Base-by-base conservation (phyloP, 1,139 yeast genomes). In the Hansenula anomala region DNA sequence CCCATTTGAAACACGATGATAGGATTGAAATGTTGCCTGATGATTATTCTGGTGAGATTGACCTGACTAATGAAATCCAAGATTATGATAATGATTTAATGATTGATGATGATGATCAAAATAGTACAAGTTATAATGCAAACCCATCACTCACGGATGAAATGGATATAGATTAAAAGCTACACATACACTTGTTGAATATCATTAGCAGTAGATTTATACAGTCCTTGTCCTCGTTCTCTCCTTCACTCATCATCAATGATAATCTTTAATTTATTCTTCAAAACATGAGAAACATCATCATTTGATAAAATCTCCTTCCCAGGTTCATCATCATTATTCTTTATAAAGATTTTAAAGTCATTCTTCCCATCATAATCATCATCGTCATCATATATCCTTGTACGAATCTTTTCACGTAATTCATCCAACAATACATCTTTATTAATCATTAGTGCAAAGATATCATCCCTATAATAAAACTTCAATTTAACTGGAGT, bases 381-480 rank as follows among this genome's bases (percentile, higher is more conserved):
- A 11, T 27, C 36, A 11, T 39, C 46, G 28, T 56, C 70, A 34
- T 54, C 55, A 36, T 60, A 71, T 37, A 90, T 71, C 41, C 97
- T 71, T 41, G 85, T 81, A 38, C 73, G 68, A 38, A 90, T 75
- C 54, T 82, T 77, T 25, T 69, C 66, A 52, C 78, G 76, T 44
- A 92, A 65, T 39, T 82, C 89, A 28, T 61, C 66, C 41, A 84
- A 69, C 5, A 80, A 66, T 36, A 82, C 75, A 47, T 71, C 73
- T 6, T 74, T 63, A 12, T 90, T 85, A 35, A 92, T 75, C 42
- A 87, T 69, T 41, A 92, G 71, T 9, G 96, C 97, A 67, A 92
- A 88, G 22, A 90, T 83, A 59, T 90, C 97, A 52, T 89, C 96
- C 43, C 81, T 81, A 55, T 80, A 86, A 60, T 85, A 90, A 49